Percentiles rank a stretch among this genome's conserved stretches.
These are phyloP conservation scores for Leccinum broughii DNA, from an alignment of 768 basidiomycete species.

Conservation along the genomic window DNA sequence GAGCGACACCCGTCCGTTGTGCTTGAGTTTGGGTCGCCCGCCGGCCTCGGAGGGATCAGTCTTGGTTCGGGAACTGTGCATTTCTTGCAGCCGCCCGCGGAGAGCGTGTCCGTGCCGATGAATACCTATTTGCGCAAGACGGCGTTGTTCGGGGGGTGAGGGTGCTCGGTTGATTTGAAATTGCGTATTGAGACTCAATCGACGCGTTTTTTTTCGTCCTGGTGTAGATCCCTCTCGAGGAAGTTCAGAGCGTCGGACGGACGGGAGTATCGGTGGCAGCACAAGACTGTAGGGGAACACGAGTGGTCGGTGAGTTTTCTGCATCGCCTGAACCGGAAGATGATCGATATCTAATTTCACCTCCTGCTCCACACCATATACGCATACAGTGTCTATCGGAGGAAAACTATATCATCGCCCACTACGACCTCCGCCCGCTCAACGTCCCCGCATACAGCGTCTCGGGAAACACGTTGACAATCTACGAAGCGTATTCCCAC, in stretches of 20 bases:
- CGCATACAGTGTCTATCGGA: constrained; percentile 50
- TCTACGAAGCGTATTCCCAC: constrained; percentile 55
- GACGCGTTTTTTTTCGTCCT: background rate
- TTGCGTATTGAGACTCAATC: background rate
- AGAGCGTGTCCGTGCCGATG: constrained; percentile 55
- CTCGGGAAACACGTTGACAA: constrained; percentile 62
- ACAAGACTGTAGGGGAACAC: constrained; percentile 53
- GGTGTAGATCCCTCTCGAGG: constrained; percentile 57
- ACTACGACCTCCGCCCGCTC: constrained; percentile 61
- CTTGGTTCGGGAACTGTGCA: constrained; percentile 20
- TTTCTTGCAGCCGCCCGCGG: constrained; percentile 44
- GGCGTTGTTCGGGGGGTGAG: constrained; percentile 66
- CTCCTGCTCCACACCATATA: background rate
- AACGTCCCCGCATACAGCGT: constrained; percentile 56
- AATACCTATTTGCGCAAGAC: constrained; percentile 62
- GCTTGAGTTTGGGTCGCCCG: constrained; percentile 57
- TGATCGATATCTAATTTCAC: background rate
- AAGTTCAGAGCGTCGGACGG: constrained; percentile 73
- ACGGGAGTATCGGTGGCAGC: constrained; percentile 68
- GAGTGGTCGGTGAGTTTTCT: constrained; percentile 72
- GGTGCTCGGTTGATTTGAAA: background rate
- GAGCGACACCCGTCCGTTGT: constrained; percentile 53
- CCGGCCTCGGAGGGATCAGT: constrained; percentile 56
- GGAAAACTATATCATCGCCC: constrained; percentile 58
- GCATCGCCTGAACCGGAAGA: background rate